Percentiles rank a stretch among this genome's conserved stretches.
These are phyloP conservation scores for Phalaenopsis equestris DNA, from an alignment of 106 monocot genomes.

Conservation along the genomic window DNA sequence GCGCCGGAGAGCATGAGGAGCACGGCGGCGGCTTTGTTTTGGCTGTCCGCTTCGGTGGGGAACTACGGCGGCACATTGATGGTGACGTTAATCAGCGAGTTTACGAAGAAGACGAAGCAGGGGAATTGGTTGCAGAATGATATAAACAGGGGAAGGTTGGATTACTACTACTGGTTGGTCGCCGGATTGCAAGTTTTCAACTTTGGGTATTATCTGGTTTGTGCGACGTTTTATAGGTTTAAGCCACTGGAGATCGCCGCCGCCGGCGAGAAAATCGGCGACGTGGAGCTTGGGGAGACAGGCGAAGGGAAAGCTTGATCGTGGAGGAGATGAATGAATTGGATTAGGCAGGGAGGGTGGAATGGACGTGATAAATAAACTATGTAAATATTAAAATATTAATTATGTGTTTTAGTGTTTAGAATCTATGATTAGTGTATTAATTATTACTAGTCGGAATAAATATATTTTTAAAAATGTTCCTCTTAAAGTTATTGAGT, in stretches of 20 bases:
- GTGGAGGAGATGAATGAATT: too few relatives aligned
- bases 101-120: slow-evolving; percentile 8
- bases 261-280: not conserved
- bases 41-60: slow-evolving; percentile 21
- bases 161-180: slow-evolving; percentile 14
- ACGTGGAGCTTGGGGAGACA: not conserved
- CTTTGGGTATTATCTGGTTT: slow-evolving; percentile 5
- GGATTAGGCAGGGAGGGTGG: too few relatives aligned
- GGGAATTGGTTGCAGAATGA: slow-evolving; percentile 24
- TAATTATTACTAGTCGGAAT: too few relatives aligned
- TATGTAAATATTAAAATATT: too few relatives aligned
- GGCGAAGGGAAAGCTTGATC: too few relatives aligned
- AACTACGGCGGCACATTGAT: slow-evolving; percentile 27
- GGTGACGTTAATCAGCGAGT: slow-evolving; percentile 14
- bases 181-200: slow-evolving; percentile 12
- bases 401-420: too few relatives aligned
- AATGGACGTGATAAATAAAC: too few relatives aligned
- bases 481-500: too few relatives aligned
- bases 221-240: slow-evolving; percentile 13
- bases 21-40: slow-evolving; percentile 24
- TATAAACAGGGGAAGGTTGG: slow-evolving; percentile 12
- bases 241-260: slow-evolving; percentile 11
- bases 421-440: too few relatives aligned
- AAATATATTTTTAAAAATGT: too few relatives aligned
- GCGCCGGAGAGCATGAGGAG: slow-evolving; percentile 46